A percentile compares a stretch with the other conserved stretches of the same genome.
Conservation (phyloP, 2,329 filamentous ascomycete genomes). For the Clarireedia paspali region DNA sequence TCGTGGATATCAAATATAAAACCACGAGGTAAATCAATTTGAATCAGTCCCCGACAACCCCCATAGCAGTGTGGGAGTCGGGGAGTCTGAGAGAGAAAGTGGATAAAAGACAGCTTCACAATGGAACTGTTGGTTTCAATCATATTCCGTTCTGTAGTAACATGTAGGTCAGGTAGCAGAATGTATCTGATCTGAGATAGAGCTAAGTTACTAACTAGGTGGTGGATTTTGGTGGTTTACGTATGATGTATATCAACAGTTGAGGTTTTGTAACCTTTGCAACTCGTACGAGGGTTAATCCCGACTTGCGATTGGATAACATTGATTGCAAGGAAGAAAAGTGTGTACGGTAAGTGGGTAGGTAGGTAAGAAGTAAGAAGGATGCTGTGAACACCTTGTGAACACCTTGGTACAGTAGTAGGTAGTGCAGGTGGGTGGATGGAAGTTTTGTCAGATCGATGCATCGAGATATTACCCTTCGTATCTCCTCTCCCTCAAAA, state of each 20-base stretch:
- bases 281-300: constrained; percentile 1
- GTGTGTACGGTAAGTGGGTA: too few species aligned
- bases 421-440: not conserved
- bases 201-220: not conserved
- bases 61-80: constrained; percentile 1
- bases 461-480: not conserved
- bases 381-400: too few species aligned
- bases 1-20: constrained; percentile 6
- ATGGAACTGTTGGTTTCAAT: constrained; percentile 4
- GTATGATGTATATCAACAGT: constrained; percentile 4
- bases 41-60: not conserved
- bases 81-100: too few species aligned
- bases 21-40: not conserved
- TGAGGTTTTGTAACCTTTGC: not conserved
- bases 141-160: not conserved
- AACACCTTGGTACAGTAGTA: too few species aligned
- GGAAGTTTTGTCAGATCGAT: not conserved
- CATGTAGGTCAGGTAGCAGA: not conserved
- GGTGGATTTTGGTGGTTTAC: not conserved
- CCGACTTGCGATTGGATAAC: not conserved
- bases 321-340: not conserved
- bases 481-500: not conserved
- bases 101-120: not conserved
- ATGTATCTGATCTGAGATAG: not conserved
- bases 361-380: too few species aligned